Conservation (phyloP, 2,329 filamentous ascomycete genomes). For the Cordyceps militaris region DNA sequence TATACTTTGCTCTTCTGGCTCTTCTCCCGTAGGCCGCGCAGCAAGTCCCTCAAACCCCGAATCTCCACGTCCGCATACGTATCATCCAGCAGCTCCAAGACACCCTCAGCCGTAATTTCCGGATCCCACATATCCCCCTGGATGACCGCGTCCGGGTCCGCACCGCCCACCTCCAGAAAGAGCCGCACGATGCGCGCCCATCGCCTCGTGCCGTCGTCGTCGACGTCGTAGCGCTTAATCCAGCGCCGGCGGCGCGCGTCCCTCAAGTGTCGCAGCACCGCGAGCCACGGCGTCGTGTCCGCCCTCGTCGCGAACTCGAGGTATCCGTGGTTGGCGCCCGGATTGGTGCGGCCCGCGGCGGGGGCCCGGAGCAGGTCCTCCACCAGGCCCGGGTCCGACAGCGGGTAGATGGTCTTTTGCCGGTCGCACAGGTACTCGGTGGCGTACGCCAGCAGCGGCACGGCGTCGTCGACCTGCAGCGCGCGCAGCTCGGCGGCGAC, state of each 20-base stretch:
- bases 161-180: constrained; percentile 21
- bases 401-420: constrained; percentile 28
- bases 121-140: constrained; percentile 25
- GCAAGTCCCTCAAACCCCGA: constrained; percentile 11
- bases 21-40: constrained; percentile 9
- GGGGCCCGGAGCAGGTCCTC: constrained; percentile 17
- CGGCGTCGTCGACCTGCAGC: constrained; percentile 14
- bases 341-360: constrained; percentile 13
- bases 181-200: constrained; percentile 24
- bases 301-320: constrained; percentile 19
- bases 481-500: neutral
- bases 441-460: constrained; percentile 27
- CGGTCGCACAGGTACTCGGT: constrained; percentile 29
- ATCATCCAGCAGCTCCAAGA: constrained; percentile 23
- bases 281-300: constrained; percentile 24
- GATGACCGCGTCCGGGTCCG: constrained; percentile 22
- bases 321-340: constrained; percentile 18
- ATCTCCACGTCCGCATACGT: constrained; percentile 20
- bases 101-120: constrained; percentile 21
- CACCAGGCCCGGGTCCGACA: constrained; percentile 24
- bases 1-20: too few species aligned
- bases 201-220: constrained; percentile 21
- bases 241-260: constrained; percentile 24
- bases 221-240: constrained; percentile 25
- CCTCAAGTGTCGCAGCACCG: constrained; percentile 24